phyloP scores from a whole-genome alignment of 2,329 filamentous ascomycete genomes.

The Arthrobotrys sphaeroides region DNA sequence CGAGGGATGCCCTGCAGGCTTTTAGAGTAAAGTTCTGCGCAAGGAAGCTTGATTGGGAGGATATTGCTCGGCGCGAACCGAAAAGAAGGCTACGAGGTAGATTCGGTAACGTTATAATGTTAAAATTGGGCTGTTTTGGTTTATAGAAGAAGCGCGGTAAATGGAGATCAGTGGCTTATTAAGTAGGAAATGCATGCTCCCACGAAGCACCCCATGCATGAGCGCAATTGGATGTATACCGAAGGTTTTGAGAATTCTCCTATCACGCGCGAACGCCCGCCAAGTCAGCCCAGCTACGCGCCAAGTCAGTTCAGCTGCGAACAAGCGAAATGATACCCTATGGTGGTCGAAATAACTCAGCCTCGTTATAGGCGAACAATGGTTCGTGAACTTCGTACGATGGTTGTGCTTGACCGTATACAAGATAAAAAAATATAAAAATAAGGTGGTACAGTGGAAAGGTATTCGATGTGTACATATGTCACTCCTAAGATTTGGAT shows the following conservation, averaged over 20 bases:
- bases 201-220: neutral
- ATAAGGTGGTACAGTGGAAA: too few relatives aligned
- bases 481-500: too few relatives aligned
- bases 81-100: neutral
- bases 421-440: too few relatives aligned
- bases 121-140: neutral
- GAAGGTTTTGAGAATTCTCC: too few relatives aligned
- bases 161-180: neutral
- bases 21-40: neutral
- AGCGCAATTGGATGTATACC: too few relatives aligned
- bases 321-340: neutral
- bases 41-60: too few relatives aligned
- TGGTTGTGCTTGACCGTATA: too few relatives aligned
- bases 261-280: neutral
- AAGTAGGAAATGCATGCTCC: neutral
- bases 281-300: neutral
- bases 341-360: too few relatives aligned
- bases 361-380: neutral
- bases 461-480: too few relatives aligned
- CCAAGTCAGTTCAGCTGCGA: slow-evolving; percentile 2
- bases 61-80: too few relatives aligned
- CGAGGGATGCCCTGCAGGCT: neutral
- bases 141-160: neutral
- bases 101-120: too few relatives aligned
- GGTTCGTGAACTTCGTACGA: neutral